Percentiles rank a stretch among this genome's conserved stretches.
These are phyloP conservation scores for Candida takata DNA, from an alignment of 805 yeast species.

Conservation along the genomic window DNA sequence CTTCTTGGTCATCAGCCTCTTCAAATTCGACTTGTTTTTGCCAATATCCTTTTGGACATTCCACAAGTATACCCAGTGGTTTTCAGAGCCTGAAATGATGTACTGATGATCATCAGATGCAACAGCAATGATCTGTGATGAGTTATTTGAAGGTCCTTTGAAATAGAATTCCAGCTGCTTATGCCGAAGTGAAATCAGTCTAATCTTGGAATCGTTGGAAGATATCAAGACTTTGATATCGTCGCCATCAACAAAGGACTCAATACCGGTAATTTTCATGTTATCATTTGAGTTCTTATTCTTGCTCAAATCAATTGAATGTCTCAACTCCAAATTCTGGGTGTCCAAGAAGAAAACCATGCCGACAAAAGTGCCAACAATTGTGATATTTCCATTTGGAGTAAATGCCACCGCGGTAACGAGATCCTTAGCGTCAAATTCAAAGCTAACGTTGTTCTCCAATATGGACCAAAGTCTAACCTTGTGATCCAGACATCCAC, in stretches of 20 bases:
- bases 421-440: slow-evolving; percentile 53
- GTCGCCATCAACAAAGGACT: slow-evolving; percentile 34
- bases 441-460: slow-evolving; percentile 57
- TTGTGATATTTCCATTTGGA: slow-evolving; percentile 51
- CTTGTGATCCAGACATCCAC: slow-evolving; percentile 73
- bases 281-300: slow-evolving; percentile 17
- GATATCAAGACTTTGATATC: slow-evolving; percentile 50
- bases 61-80: slow-evolving; percentile 86
- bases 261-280: slow-evolving; percentile 67
- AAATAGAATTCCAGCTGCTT: slow-evolving; percentile 56
- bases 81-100: slow-evolving; percentile 78
- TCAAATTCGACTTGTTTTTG: slow-evolving; percentile 1
- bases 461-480: slow-evolving; percentile 81
- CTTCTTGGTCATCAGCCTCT: slow-evolving; percentile 14
- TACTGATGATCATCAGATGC: slow-evolving; percentile 48
- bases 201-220: slow-evolving; percentile 73
- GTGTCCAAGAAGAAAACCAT: slow-evolving; percentile 54
- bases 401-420: slow-evolving; percentile 73
- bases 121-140: slow-evolving; percentile 66
- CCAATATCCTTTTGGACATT: slow-evolving; percentile 28
- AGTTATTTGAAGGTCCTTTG: slow-evolving; percentile 66
- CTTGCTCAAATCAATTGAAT: slow-evolving; percentile 40
- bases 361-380: slow-evolving; percentile 79
- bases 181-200: slow-evolving; percentile 53
- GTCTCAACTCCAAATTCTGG: slow-evolving; percentile 45